Evolutionary conservation across 768 basidiomycete species (phyloP).

Genomic region (Pisolithus sp.): DNA sequence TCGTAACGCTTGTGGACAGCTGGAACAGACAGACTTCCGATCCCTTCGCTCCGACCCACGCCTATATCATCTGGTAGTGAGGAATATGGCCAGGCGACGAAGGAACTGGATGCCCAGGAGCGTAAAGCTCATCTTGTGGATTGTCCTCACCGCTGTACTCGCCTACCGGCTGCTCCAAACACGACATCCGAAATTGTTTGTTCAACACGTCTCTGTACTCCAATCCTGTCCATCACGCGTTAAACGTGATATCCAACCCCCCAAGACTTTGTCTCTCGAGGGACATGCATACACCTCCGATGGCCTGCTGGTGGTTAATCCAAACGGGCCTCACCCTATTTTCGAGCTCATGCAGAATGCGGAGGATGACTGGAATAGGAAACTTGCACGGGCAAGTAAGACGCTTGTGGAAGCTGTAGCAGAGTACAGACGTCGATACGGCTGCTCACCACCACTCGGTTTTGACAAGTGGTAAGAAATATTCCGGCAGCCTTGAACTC

Average conservation of each 20-base stretch:
- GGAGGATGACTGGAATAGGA: conserved; percentile 31
- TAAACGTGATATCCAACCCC: not conserved
- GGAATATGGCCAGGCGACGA: not conserved
- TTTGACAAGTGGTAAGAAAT: conserved; percentile 37
- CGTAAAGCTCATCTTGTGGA: not conserved
- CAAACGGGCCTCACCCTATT: conserved; percentile 36
- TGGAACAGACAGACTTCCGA: too few species aligned
- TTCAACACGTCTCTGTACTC: not conserved
- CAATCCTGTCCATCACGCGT: not conserved
- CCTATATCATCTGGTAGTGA: not conserved
- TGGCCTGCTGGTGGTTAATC: conserved; percentile 31
- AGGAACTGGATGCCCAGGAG: not conserved
- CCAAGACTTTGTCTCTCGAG: not conserved
- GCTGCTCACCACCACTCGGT: conserved; percentile 31
- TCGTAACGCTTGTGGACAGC: too few species aligned
- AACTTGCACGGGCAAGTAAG: conserved; percentile 29
- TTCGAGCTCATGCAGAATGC: conserved; percentile 35
- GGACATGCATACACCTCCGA: conserved; percentile 18
- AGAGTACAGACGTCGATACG: conserved; percentile 34
- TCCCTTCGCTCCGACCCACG: too few species aligned
- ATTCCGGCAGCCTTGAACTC: not conserved
- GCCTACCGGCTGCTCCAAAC: not conserved
- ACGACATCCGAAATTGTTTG: not conserved
- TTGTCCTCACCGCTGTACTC: not conserved
- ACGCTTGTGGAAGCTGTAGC: conserved; percentile 31